These are phyloP conservation scores for Yarrowia deformans DNA, from an alignment of 805 yeast species.

Conservation along the genomic window DNA sequence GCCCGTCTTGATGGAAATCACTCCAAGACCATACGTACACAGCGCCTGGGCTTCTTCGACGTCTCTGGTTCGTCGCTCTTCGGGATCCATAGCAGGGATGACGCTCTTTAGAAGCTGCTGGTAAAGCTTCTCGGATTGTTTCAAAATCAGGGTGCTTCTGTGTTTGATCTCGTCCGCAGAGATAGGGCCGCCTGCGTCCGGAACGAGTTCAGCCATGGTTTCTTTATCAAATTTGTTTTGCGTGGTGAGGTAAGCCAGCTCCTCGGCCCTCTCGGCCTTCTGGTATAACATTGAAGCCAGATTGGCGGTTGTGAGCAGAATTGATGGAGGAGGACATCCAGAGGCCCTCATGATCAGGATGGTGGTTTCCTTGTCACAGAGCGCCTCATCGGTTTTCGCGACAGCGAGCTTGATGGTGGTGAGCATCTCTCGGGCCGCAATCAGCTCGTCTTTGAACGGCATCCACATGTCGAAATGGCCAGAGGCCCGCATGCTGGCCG, in stretches of 20 bases:
- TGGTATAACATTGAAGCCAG: conserved; percentile 69
- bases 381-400: conserved; percentile 62
- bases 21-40: conserved; percentile 87
- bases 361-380: conserved; percentile 66
- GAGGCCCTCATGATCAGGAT: conserved; percentile 78
- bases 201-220: too few species aligned
- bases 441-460: conserved; percentile 77
- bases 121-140: conserved; percentile 48
- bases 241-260: too few species aligned
- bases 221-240: too few species aligned
- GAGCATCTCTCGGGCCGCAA: conserved; percentile 76
- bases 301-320: conserved; percentile 61
- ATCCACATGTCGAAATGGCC: conserved; percentile 46
- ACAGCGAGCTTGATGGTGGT: conserved; percentile 73
- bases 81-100: conserved; percentile 54
- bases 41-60: conserved; percentile 75
- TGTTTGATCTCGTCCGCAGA: background rate
- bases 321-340: conserved; percentile 52
- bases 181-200: background rate
- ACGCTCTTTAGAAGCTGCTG: conserved; percentile 55
- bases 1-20: conserved; percentile 68
- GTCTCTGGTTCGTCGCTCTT: conserved; percentile 52
- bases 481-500: background rate
- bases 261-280: background rate
- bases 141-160: conserved; percentile 18